Evolutionary conservation across 23 red algal genomes (phyloP).

Genomic region (Agarophyton chilense): DNA sequence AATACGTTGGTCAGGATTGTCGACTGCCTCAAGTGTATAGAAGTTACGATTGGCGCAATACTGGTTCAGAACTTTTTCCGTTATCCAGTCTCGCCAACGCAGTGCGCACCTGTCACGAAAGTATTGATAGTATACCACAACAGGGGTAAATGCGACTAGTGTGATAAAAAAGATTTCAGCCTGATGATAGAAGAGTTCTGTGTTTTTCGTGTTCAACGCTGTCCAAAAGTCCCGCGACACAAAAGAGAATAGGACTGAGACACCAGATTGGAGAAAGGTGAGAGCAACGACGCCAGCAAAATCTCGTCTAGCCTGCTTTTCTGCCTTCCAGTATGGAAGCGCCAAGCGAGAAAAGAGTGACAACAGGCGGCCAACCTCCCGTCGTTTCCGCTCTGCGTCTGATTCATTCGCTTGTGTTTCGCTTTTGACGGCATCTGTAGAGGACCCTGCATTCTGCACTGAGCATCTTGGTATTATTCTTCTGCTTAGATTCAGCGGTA

Average conservation of each 20-base stretch:
- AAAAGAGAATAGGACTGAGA: conserved; percentile 94
- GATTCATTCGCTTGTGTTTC: not conserved
- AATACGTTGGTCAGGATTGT: conserved; percentile 98
- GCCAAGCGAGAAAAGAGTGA: conserved; percentile 85
- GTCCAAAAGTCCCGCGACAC: conserved; percentile 97
- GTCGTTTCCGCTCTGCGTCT: conserved; percentile 33
- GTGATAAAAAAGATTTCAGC: conserved; percentile 72
- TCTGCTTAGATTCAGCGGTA: not conserved
- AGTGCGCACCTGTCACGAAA: conserved; percentile 77
- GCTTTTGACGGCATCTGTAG: not conserved
- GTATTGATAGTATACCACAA: conserved; percentile 80
- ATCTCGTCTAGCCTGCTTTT: conserved; percentile 66
- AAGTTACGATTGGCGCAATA: conserved; percentile 85
- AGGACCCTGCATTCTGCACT: not conserved
- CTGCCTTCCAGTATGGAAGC: conserved; percentile 80
- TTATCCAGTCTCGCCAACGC: conserved; percentile 91
- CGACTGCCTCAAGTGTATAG: conserved; percentile 84
- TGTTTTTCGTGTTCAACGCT: conserved; percentile 81
- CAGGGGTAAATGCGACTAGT: conserved; percentile 73
- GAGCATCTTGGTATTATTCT: not conserved
- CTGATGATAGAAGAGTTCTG: conserved; percentile 82
- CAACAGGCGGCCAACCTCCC: conserved; percentile 72
- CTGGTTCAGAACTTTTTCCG: conserved; percentile 60
- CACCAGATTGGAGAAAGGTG: conserved; percentile 78
- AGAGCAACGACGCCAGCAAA: conserved; percentile 80